phyloP scores from a whole-genome alignment of 2,329 filamentous ascomycete genomes.

The Leptographium radiaticola region DNA sequence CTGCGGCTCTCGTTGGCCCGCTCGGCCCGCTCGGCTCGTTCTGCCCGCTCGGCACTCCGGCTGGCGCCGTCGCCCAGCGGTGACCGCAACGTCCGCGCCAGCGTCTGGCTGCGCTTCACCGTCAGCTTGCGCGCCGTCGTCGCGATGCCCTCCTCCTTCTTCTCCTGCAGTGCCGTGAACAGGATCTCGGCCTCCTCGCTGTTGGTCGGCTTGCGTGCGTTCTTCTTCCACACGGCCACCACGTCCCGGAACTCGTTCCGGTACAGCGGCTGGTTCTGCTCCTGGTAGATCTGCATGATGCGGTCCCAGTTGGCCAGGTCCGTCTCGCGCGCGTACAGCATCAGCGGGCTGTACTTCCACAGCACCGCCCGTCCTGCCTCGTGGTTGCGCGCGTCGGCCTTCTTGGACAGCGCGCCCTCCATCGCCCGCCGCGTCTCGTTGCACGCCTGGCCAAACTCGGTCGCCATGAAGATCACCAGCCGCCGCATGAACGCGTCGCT shows the following conservation, averaged over 20 bases:
- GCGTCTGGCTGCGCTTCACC: slow-evolving; percentile 83
- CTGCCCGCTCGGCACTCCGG: slow-evolving; percentile 12
- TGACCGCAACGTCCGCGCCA: slow-evolving; percentile 60
- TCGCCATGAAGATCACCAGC: slow-evolving; percentile 68
- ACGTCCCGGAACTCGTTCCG: slow-evolving; percentile 72
- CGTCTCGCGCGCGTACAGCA: slow-evolving; percentile 79
- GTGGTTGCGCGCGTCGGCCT: slow-evolving; percentile 59
- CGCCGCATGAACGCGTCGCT: slow-evolving; percentile 65
- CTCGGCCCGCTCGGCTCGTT: slow-evolving; percentile 20
- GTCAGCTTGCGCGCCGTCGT: slow-evolving; percentile 78
- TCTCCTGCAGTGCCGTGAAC: slow-evolving; percentile 79
- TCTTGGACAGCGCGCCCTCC: slow-evolving; percentile 46
- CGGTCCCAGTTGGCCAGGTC: slow-evolving; percentile 71
- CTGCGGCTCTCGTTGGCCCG: slow-evolving; percentile 52
- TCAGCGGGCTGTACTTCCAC: slow-evolving; percentile 78
- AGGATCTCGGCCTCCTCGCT: slow-evolving; percentile 69
- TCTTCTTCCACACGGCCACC: slow-evolving; percentile 64
- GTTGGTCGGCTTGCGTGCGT: slow-evolving; percentile 57
- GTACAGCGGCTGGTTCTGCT: slow-evolving; percentile 63
- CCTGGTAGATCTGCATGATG: slow-evolving; percentile 68
- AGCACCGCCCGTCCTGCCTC: slow-evolving; percentile 58
- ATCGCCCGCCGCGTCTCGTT: slow-evolving; percentile 55
- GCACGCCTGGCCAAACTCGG: slow-evolving; percentile 66
- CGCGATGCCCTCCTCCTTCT: slow-evolving; percentile 60
- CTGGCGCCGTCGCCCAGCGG: slow-evolving; percentile 45